Base-by-base conservation (phyloP, 1,139 yeast species). In the Hemisphaericaspora lyxosophila region DNA sequence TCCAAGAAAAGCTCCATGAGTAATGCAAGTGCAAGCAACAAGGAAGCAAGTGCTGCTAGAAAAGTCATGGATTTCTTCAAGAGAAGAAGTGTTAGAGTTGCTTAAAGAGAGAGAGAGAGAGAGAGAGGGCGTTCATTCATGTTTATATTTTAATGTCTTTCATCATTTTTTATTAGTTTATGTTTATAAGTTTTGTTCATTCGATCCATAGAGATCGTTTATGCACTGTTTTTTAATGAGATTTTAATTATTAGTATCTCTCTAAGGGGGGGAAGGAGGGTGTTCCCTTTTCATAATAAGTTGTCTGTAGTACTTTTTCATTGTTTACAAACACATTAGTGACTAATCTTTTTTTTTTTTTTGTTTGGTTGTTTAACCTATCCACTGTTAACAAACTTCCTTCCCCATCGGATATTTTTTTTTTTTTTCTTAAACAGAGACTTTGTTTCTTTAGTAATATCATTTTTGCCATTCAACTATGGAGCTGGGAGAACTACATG, bases 51-150 rank as follows among this genome's bases (percentile, higher is more conserved):
- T 39, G 84, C 90, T 2, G 87, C 90, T 11, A 78, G 81, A 53
- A 82, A 80, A 51, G 90, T 85, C 18, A 80, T 85, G 78, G 90
- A 85, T 57, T 85, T 85, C 57, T 84, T 85, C 65, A 84, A 83
- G 57, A 75, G 92, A 60, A 78, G 88, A 63, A 84, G 90, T 58
- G 77, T 78, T 11, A 54, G 70, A 44, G 61, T 67, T 17, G 57
- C 55, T 38, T 59, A 46, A 41, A 25, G 11, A 8, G n/a, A n/a
- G n/a, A n/a, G n/a, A n/a, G n/a, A n/a, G n/a, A n/a, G n/a, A n/a
- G n/a, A n/a, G n/a, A n/a, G n/a, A n/a, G n/a, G 18, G 9, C 14
- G 15, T 20, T 20, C 23, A 20, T 20, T 20, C 23, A 20, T 19
- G 22, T 20, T 20, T 20, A 20, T 20, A 20, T 20, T n/a, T 34